Conservation (phyloP, 2,329 filamentous ascomycete genomes). For the Colletotrichum sp. region DNA sequence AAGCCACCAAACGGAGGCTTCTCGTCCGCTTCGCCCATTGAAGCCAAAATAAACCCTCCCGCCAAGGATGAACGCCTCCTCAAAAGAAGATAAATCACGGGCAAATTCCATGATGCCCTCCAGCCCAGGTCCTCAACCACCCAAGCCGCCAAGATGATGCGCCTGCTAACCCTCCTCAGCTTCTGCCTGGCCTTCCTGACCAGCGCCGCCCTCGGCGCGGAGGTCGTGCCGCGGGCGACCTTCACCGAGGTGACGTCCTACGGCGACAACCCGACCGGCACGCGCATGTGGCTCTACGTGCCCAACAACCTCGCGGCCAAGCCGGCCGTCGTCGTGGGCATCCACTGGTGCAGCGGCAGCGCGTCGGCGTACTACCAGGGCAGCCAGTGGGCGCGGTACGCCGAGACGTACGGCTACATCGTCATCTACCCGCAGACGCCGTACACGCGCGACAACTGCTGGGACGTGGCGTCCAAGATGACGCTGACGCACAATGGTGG, state of each 20-base stretch:
- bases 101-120: neutral
- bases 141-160: neutral
- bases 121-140: neutral
- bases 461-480: slow-evolving; percentile 61
- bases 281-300: slow-evolving; percentile 33
- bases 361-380: slow-evolving; percentile 56
- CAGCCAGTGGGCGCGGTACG: slow-evolving; percentile 54
- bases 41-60: neutral
- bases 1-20: neutral
- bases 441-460: slow-evolving; percentile 49
- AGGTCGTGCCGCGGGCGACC: slow-evolving; percentile 20
- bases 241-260: slow-evolving; percentile 22
- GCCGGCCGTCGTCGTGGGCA: slow-evolving; percentile 57
- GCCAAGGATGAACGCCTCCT: neutral
- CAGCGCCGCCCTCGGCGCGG: neutral
- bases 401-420: slow-evolving; percentile 63
- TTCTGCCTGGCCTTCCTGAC: neutral
- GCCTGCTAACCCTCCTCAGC: neutral
- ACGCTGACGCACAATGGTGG: slow-evolving; percentile 56
- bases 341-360: slow-evolving; percentile 63
- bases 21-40: neutral
- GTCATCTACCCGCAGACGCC: slow-evolving; percentile 50
- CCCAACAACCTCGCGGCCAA: slow-evolving; percentile 42
- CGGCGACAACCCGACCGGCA: slow-evolving; percentile 19
- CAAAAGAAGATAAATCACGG: neutral